Percentiles rank a stretch among this genome's conserved stretches.
Evolutionary conservation across 305 asterid genomes (phyloP).

Genomic region (Fraxinus angustifolia): DNA sequence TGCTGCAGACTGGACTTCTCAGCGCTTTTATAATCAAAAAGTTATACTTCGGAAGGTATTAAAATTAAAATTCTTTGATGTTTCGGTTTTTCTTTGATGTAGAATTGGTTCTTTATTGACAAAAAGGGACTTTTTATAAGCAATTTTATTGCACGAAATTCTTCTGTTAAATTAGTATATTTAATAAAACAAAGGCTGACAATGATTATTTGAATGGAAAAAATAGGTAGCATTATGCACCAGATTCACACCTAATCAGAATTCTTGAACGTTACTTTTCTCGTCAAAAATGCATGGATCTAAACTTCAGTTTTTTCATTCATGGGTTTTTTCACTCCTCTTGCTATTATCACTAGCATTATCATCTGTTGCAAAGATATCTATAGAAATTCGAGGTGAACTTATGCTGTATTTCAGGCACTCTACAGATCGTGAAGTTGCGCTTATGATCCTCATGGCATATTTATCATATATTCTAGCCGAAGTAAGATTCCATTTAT

Average conservation of each 20-base stretch:
- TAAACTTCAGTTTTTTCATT: neutral
- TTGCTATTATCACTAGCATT: neutral
- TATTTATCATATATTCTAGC: slow-evolving; percentile 37
- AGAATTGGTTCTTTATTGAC: neutral
- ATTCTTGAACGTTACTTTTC: neutral
- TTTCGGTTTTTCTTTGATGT: neutral
- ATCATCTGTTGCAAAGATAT: neutral
- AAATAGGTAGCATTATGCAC: neutral
- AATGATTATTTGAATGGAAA: neutral
- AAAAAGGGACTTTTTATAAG: neutral
- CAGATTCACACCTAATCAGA: neutral
- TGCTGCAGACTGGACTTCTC: slow-evolving; percentile 40
- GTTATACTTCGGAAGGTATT: slow-evolving; percentile 42
- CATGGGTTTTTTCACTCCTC: neutral
- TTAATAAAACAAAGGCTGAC: neutral
- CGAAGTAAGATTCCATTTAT: slow-evolving; percentile 26
- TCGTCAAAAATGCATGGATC: neutral
- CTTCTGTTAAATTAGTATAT: neutral
- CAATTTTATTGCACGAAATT: neutral
- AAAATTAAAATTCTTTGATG: neutral
- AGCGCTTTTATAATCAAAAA: slow-evolving; percentile 40
- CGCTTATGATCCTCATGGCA: slow-evolving; percentile 44
- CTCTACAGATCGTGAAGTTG: slow-evolving; percentile 45
- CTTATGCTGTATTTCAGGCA: slow-evolving; percentile 22
- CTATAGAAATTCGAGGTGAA: neutral